These are phyloP conservation scores for Hevea brasiliensis DNA, from an alignment of 345 rosid species.

Conservation along the genomic window DNA sequence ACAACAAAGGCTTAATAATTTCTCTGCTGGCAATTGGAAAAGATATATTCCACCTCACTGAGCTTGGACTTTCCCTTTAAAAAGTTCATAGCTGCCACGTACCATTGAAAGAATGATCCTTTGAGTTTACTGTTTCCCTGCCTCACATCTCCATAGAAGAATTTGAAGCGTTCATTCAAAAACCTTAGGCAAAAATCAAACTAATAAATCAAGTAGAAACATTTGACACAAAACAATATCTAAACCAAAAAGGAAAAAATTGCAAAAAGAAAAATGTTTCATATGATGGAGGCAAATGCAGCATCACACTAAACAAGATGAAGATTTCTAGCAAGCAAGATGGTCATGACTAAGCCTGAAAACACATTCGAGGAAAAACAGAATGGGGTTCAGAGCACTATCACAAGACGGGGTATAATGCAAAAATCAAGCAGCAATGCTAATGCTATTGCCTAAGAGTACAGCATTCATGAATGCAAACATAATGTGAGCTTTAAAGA, in stretches of 20 bases:
- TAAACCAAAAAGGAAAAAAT: too few relatives aligned
- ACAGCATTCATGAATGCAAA: background rate
- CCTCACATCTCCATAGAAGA: slow-evolving; percentile 2
- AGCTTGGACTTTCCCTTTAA: background rate
- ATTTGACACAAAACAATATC: background rate
- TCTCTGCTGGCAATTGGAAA: slow-evolving; percentile 2
- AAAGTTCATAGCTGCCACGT: slow-evolving; percentile 7
- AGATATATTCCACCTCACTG: background rate
- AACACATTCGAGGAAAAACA: background rate
- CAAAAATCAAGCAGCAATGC: background rate
- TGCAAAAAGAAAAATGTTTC: background rate
- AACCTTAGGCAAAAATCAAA: slow-evolving; percentile 9
- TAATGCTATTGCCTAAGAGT: background rate
- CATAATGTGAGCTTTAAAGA: background rate
- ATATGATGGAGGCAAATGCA: background rate
- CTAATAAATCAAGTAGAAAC: background rate
- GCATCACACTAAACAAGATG: background rate
- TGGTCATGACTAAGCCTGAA: background rate
- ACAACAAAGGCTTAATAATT: slow-evolving; percentile 8
- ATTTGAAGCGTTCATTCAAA: background rate
- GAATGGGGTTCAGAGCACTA: background rate
- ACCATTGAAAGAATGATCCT: slow-evolving; percentile 7
- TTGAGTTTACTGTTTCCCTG: background rate
- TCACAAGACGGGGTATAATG: background rate
- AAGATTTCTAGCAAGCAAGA: background rate